Evolutionary conservation across 768 basidiomycete species (phyloP).

Genomic region (Termitomyces sp.): DNA sequence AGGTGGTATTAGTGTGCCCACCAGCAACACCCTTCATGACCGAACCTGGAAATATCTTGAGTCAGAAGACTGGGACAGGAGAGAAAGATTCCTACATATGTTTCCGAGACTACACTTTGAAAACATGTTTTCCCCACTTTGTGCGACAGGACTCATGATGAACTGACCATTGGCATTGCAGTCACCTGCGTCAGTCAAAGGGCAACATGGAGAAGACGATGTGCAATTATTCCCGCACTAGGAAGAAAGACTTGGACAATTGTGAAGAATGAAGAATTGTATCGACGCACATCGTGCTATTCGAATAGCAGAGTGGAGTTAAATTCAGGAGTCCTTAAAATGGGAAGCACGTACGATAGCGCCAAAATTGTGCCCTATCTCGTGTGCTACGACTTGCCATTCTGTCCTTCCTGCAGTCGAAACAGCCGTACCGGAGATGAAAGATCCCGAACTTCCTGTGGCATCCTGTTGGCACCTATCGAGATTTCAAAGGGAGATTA

Average conservation of each 20-base stretch:
- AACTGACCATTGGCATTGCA: constrained; percentile 66
- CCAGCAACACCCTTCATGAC: constrained; percentile 47
- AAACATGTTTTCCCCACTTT: constrained; percentile 59
- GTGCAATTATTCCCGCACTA: constrained; percentile 68
- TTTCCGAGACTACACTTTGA: constrained; percentile 81
- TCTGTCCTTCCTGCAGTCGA: constrained; percentile 73
- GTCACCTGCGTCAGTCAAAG: constrained; percentile 40
- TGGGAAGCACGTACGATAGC: constrained; percentile 58
- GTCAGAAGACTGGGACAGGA: neutral
- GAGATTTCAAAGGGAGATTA: constrained; percentile 1
- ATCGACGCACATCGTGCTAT: constrained; percentile 51
- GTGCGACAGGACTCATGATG: constrained; percentile 82
- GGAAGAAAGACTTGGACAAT: constrained; percentile 6
- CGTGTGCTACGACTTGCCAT: constrained; percentile 81
- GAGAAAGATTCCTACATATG: constrained; percentile 51
- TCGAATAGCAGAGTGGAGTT: constrained; percentile 13
- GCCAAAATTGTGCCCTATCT: constrained; percentile 86
- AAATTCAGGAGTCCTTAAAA: neutral
- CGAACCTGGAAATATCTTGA: constrained; percentile 39
- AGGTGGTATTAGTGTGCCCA: constrained; percentile 52
- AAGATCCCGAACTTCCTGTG: constrained; percentile 36
- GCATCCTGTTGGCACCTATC: constrained; percentile 51
- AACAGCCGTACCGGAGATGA: constrained; percentile 78
- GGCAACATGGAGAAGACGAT: constrained; percentile 59
- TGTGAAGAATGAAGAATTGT: neutral